Percentiles rank a stretch among this genome's conserved stretches.
Evolutionary conservation across 306 rosid genomes (phyloP).

Genomic region (Quercus engelmannii): DNA sequence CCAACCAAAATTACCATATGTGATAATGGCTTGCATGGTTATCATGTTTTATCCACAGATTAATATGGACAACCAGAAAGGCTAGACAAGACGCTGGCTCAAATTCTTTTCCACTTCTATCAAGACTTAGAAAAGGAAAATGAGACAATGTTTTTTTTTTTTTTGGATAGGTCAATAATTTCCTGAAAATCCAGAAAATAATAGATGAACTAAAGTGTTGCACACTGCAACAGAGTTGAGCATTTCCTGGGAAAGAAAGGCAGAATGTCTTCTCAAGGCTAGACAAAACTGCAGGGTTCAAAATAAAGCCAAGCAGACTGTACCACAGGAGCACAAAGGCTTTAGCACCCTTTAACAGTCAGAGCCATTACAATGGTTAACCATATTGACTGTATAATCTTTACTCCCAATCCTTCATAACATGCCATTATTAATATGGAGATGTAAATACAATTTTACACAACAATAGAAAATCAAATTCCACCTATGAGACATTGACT

Average conservation of each 20-base stretch:
- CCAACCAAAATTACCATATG: neutral
- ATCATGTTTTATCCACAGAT: neutral
- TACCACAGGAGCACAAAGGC: neutral
- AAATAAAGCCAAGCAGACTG: neutral
- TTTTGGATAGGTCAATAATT: too few relatives aligned
- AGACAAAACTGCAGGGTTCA: too few relatives aligned
- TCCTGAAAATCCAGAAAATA: too few relatives aligned
- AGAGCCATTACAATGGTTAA: neutral
- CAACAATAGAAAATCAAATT: neutral
- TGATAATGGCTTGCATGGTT: neutral
- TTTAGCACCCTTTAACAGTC: too few relatives aligned
- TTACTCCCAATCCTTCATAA: neutral
- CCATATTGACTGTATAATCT: neutral
- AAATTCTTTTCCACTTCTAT: neutral
- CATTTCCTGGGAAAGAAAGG: neutral
- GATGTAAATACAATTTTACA: neutral
- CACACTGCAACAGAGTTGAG: neutral
- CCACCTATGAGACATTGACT: constrained; percentile 14
- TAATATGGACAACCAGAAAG: neutral
- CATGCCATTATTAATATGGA: neutral
- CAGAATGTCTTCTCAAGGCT: too few relatives aligned
- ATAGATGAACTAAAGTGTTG: neutral
- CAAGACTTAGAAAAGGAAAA: neutral
- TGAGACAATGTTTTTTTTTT: neutral
- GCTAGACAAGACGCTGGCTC: neutral